Conservation (phyloP, 768 basidiomycete genomes). For the Clathrus columnatus region DNA sequence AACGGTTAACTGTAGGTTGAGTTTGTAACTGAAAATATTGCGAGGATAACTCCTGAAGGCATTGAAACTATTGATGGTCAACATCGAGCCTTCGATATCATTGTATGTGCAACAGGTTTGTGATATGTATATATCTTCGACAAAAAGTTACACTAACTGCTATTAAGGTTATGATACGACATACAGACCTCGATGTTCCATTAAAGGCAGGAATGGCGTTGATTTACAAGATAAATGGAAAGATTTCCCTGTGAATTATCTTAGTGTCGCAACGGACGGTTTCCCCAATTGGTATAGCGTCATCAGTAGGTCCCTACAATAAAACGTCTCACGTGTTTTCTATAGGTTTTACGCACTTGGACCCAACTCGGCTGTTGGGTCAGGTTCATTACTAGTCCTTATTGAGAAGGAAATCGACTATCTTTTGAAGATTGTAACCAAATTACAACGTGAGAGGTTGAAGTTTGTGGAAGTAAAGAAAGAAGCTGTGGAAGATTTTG, state of each 20-base stretch:
- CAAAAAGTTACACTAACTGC: neutral
- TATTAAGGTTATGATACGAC: constrained; percentile 50
- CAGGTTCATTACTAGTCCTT: constrained; percentile 46
- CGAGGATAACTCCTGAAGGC: constrained; percentile 42
- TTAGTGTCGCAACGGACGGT: constrained; percentile 48
- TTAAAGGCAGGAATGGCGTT: constrained; percentile 45
- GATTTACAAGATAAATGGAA: constrained; percentile 45
- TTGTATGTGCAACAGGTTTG: constrained; percentile 55
- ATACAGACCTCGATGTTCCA: constrained; percentile 38
- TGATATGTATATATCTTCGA: too few relatives aligned
- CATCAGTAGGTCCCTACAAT: neutral
- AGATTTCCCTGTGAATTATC: constrained; percentile 49
- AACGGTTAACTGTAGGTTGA: constrained; percentile 32
- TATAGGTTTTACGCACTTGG: constrained; percentile 41
- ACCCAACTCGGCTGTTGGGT: constrained; percentile 47
- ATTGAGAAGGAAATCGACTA: constrained; percentile 53
- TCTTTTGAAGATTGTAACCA: constrained; percentile 42
- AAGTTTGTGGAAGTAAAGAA: constrained; percentile 52
- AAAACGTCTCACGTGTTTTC: neutral
- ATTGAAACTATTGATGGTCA: constrained; percentile 50
- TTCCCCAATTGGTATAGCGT: constrained; percentile 50
- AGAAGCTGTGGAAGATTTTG: constrained; percentile 54
- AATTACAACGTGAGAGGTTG: constrained; percentile 54
- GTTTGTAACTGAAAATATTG: constrained; percentile 43
- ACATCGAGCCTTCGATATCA: constrained; percentile 45